These are phyloP conservation scores for Chimonanthus salicifolius DNA, from an alignment of 164 flowering plant genomes.

Conservation along the genomic window DNA sequence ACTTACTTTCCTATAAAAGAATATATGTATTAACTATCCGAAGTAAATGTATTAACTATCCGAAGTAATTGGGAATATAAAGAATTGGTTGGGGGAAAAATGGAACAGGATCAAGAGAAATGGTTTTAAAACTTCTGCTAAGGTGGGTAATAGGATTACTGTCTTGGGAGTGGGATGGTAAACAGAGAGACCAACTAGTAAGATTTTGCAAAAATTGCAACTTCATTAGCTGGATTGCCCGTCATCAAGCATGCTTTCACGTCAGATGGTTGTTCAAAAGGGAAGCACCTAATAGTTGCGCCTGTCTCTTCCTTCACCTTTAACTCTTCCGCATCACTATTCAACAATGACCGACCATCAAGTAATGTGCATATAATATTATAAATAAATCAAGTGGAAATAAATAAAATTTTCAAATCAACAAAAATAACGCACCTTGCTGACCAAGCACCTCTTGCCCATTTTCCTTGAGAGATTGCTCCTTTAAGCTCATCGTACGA, in stretches of 20 bases:
- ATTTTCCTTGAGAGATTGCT: conserved; percentile 74
- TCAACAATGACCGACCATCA: neutral
- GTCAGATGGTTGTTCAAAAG: conserved; percentile 80
- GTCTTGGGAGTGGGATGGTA: neutral
- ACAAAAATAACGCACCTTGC: conserved; percentile 47
- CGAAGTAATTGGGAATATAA: too few species aligned
- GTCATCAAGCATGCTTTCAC: conserved; percentile 75
- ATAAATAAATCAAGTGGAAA: neutral
- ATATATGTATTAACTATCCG: too few species aligned
- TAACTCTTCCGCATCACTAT: conserved; percentile 72
- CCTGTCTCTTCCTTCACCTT: conserved; percentile 92
- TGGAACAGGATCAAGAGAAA: too few species aligned
- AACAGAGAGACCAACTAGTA: conserved; percentile 24
- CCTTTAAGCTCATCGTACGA: conserved; percentile 81
- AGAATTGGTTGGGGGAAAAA: too few species aligned
- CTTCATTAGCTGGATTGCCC: conserved; percentile 71
- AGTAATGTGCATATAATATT: too few species aligned
- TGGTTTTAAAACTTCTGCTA: neutral
- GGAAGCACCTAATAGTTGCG: conserved; percentile 87
- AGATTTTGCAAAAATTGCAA: conserved; percentile 80
- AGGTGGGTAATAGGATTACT: neutral
- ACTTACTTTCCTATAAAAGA: too few species aligned
- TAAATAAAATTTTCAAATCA: neutral
- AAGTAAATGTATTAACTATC: too few species aligned
- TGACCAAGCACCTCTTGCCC: conserved; percentile 99